phyloP scores from a whole-genome alignment of 2,329 filamentous ascomycete genomes.

The Fusarium circinatum region DNA sequence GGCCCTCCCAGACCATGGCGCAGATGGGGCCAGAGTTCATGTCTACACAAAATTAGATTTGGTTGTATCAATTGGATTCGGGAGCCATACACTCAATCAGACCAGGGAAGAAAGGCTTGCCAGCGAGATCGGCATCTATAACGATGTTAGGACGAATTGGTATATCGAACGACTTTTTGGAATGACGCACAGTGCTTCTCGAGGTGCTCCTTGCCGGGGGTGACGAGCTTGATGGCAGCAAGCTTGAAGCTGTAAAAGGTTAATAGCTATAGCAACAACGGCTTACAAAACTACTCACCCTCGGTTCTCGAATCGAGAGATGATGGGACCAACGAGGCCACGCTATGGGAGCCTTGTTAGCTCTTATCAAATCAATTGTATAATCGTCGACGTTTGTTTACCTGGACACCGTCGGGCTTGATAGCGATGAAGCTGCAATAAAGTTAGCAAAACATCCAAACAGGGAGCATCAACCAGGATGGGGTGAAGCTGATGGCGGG shows the following conservation, averaged over 20 bases:
- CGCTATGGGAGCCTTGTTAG: conserved; percentile 67
- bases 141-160: conserved; percentile 44
- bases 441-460: conserved; percentile 39
- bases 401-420: conserved; percentile 99
- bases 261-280: conserved; percentile 19
- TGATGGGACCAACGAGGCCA: conserved; percentile 97
- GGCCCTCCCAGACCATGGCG: conserved; percentile 99
- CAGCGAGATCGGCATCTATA: conserved; percentile 82
- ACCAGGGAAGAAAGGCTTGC: conserved; percentile 97
- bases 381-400: conserved; percentile 56
- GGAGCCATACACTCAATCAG: conserved; percentile 83
- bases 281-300: conserved; percentile 65
- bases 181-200: conserved; percentile 84
- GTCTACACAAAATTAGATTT: conserved; percentile 64
- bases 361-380: not conserved
- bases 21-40: conserved; percentile 97
- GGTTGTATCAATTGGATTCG: not conserved
- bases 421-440: conserved; percentile 94
- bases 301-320: conserved; percentile 96
- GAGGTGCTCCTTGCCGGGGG: conserved; percentile 92
- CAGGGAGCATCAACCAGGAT: conserved; percentile 33
- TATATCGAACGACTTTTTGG: conserved; percentile 6
- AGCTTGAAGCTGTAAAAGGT: conserved; percentile 84
- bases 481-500: conserved; percentile 44
- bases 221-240: conserved; percentile 93